Evolutionary conservation across 257 asterid genomes (phyloP).

Genomic region (Solanum lycopersicoides): DNA sequence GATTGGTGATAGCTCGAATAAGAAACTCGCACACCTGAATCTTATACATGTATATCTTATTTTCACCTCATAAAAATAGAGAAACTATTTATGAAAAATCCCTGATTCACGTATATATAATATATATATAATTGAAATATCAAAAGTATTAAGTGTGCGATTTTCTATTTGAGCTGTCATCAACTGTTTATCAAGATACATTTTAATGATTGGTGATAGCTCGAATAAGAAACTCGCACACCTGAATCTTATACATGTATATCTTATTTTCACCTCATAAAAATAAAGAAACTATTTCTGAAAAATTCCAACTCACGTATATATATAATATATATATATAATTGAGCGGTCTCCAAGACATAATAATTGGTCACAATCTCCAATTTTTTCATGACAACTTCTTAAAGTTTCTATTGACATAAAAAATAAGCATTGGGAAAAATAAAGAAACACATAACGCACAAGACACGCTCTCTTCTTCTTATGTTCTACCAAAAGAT

Average conservation of each 20-base stretch:
- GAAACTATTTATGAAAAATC: rapidly evolving
- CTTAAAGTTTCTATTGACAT: background rate
- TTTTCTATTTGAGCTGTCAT: background rate
- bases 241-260: no score
- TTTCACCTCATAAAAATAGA: background rate
- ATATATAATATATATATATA: background rate
- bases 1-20: background rate
- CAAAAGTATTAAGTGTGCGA: background rate
- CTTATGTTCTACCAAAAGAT: background rate
- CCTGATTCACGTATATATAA: background rate
- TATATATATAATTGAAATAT: background rate
- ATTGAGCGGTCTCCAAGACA: background rate
- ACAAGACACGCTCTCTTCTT: background rate
- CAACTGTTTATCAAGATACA: background rate
- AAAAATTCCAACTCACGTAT: background rate
- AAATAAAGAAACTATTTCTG: rapidly evolving
- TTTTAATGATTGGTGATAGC: no score
- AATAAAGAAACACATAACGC: background rate
- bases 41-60: no score
- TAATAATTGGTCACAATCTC: background rate
- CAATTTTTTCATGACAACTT: background rate
- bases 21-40: background rate
- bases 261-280: no score
- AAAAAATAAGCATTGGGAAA: background rate
- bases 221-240: background rate